A percentile compares a stretch with the other conserved stretches of the same genome.
Evolutionary conservation across 805 yeast species (phyloP).

Genomic region (Spathaspora gorwiae): DNA sequence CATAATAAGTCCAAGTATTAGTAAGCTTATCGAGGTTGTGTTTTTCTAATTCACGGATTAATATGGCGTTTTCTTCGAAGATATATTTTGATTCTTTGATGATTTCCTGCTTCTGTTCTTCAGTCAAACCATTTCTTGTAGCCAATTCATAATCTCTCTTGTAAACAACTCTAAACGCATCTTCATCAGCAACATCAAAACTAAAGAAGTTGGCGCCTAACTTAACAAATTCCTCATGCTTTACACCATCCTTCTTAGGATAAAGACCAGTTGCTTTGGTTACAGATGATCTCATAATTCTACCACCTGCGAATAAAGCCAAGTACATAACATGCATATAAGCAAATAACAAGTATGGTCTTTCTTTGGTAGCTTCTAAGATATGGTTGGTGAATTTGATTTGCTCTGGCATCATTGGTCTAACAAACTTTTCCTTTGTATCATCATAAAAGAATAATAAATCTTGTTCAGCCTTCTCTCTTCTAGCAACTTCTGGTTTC

Average conservation of each 20-base stretch:
- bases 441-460: slow-evolving; percentile 63
- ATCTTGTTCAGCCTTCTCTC: slow-evolving; percentile 53
- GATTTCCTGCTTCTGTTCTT: slow-evolving; percentile 64
- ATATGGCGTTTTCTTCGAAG: slow-evolving; percentile 55
- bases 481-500: slow-evolving; percentile 67
- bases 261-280: slow-evolving; percentile 65
- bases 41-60: slow-evolving; percentile 63
- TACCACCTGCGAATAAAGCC: slow-evolving; percentile 85
- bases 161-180: slow-evolving; percentile 57
- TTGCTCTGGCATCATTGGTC: slow-evolving; percentile 58
- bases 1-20: slow-evolving; percentile 50
- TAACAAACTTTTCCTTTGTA: slow-evolving; percentile 48
- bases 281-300: slow-evolving; percentile 62
- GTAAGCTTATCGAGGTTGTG: slow-evolving; percentile 58
- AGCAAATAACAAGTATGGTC: slow-evolving; percentile 71
- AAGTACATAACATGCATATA: slow-evolving; percentile 82
- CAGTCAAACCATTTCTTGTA: slow-evolving; percentile 67
- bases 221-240: slow-evolving; percentile 57
- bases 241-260: slow-evolving; percentile 66
- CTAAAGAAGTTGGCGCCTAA: slow-evolving; percentile 68
- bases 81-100: slow-evolving; percentile 64
- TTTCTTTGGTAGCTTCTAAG: slow-evolving; percentile 44
- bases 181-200: slow-evolving; percentile 66
- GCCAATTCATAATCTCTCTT: slow-evolving; percentile 74
- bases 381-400: slow-evolving; percentile 62